Evolutionary conservation across 352 stramenopile species (phyloP), one percentile per base, ranked within the genome.

Genomic region (Phytophthora fragariae): DNA sequence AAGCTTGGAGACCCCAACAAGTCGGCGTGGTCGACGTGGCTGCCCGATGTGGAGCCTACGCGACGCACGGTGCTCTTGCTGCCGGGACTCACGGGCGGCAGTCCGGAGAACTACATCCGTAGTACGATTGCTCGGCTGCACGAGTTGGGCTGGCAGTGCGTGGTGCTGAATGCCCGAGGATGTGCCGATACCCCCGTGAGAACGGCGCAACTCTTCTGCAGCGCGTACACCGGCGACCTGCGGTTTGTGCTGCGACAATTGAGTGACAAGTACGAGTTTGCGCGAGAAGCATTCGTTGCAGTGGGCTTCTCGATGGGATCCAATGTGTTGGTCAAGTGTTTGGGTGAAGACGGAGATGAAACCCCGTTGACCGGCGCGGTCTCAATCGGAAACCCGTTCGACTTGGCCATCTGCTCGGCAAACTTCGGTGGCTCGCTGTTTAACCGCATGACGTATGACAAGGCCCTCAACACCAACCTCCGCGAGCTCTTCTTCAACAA

Each of bases 251-350:
- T 86, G 41, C 60, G 82, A 44, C 65, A 78, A n/a, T 67, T 95
- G 19, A 33, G 54, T 8, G 56, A 62, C 1, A 77, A 70, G 53
- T 90, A 89, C 71, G 67, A 81, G 11, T 93, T 93, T 53, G 6
- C 12, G 19, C 11, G 53, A 5, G 72, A 89, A 50, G 64, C 77
- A 5, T 85, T 92, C 66, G 65, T 95, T 5, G 87, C 66, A 3
- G 76, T 90, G 10, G 88, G 88, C 1, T 95, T 92, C 60, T 95
- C 85, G 27, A 89, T 93, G 77, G 88, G 88, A 29, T 84, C 85
- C 15, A 95, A 95, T 66, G 80, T 93, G 14, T 69, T 95, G 53
- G 82, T 91, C 49, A 95, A 95, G 72, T 95, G 89, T 76, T 60
- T 95, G 9, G 88, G 88, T 0, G 88, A 95, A 68, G 76, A 93